Conservation (phyloP, 202 grass and related monocot species). For the Musa balbisiana region DNA sequence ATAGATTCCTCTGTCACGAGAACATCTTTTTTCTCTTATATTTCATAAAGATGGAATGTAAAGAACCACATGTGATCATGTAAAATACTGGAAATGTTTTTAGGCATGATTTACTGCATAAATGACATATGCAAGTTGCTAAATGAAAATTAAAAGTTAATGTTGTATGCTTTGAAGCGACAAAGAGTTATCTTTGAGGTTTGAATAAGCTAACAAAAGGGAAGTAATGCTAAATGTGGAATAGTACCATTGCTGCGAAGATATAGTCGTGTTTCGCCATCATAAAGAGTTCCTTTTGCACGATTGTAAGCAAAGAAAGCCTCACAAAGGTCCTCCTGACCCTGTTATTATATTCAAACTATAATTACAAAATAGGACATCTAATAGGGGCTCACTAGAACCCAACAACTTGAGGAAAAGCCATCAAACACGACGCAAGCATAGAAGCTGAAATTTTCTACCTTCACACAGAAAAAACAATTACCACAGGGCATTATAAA, state of each 20-base stretch:
- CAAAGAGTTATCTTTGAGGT: neutral
- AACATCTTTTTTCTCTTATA: neutral
- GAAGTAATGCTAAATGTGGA: slow-evolving; percentile 7
- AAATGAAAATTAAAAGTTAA: neutral
- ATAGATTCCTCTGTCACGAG: neutral
- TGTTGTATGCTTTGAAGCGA: neutral
- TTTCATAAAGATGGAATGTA: neutral
- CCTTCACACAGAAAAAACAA: slow-evolving; percentile 96
- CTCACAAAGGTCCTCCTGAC: slow-evolving; percentile 97
- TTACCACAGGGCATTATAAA: slow-evolving; percentile 99
- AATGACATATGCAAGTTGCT: too few species aligned
- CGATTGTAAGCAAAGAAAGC: slow-evolving; percentile 89
- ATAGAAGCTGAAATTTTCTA: slow-evolving; percentile 14
- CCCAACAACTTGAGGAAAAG: neutral
- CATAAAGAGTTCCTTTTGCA: slow-evolving; percentile 90
- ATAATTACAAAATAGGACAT: neutral
- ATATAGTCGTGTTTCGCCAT: slow-evolving; percentile 89
- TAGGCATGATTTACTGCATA: too few species aligned
- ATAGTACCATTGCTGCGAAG: slow-evolving; percentile 60
- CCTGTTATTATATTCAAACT: slow-evolving; percentile 35
- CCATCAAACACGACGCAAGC: neutral
- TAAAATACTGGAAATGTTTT: neutral
- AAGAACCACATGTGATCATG: neutral
- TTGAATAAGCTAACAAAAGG: slow-evolving; percentile 3
- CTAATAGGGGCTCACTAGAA: neutral